Conservation (phyloP, 768 basidiomycete species). For the Mycena leptocephala region DNA sequence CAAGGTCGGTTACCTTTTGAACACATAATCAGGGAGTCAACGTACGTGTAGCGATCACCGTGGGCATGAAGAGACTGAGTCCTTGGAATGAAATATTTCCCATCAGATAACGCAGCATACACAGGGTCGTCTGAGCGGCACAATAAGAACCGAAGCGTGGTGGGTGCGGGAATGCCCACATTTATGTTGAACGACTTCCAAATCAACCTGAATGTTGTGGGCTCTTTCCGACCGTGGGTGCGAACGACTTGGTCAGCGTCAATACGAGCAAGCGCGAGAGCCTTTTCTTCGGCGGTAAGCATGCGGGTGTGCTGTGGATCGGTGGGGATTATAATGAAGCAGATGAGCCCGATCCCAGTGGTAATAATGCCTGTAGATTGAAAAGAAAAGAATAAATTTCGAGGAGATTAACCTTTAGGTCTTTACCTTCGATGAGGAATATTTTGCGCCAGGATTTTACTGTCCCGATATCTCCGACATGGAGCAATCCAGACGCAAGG, state of each 20-base stretch:
- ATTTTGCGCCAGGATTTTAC: constrained; percentile 59
- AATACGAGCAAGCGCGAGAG: constrained; percentile 53
- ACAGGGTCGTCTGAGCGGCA: constrained; percentile 48
- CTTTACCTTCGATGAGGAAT: constrained; percentile 59
- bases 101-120: constrained; percentile 50
- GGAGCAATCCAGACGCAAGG: constrained; percentile 54
- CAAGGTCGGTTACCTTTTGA: not conserved
- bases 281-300: constrained; percentile 51
- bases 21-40: constrained; percentile 2
- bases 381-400: not conserved
- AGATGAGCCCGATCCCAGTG: constrained; percentile 52
- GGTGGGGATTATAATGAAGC: constrained; percentile 54
- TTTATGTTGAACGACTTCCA: constrained; percentile 51
- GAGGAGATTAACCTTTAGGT: not conserved
- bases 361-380: constrained; percentile 58
- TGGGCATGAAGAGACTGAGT: constrained; percentile 62
- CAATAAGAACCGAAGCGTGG: not conserved
- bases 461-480: constrained; percentile 47
- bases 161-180: constrained; percentile 33
- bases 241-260: constrained; percentile 51
- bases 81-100: constrained; percentile 64
- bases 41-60: constrained; percentile 62
- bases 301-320: constrained; percentile 54
- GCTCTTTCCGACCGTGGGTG: constrained; percentile 48
- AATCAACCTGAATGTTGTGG: constrained; percentile 48